Conservation (phyloP, 176 grass and related monocot genomes). For the Tillandsia leiboldiana region DNA sequence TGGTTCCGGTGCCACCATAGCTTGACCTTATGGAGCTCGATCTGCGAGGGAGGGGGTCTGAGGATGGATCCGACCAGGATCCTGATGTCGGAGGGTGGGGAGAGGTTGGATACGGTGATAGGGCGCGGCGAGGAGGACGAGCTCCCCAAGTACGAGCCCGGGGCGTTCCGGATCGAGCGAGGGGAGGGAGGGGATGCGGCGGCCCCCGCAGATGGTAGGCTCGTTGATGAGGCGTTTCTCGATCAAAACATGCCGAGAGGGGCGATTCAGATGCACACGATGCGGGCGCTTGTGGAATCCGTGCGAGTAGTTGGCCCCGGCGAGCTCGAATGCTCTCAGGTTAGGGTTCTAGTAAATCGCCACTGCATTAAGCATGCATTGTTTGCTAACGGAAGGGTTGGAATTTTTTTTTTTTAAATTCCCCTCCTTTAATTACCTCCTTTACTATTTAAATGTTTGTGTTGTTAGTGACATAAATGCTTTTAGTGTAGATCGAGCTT, state of each 20-base stretch:
- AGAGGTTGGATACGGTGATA: slow-evolving; percentile 62
- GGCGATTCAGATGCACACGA: slow-evolving; percentile 60
- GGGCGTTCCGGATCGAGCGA: slow-evolving; percentile 65
- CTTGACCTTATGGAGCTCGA: slow-evolving; percentile 69
- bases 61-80: slow-evolving; percentile 69
- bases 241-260: slow-evolving; percentile 36
- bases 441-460: no score
- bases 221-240: slow-evolving; percentile 50
- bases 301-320: slow-evolving; percentile 46
- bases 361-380: not conserved
- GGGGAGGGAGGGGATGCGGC: slow-evolving; percentile 1
- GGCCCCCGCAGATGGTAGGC: slow-evolving; percentile 16
- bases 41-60: slow-evolving; percentile 75
- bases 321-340: slow-evolving; percentile 71
- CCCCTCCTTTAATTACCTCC: not conserved
- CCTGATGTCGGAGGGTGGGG: slow-evolving; percentile 76
- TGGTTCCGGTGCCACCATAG: slow-evolving; percentile 91
- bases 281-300: slow-evolving; percentile 68
- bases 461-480: no score
- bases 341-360: slow-evolving; percentile 13
- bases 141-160: slow-evolving; percentile 57
- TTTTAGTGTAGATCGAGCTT: no score
- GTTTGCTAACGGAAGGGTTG: no score
- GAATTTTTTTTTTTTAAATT: not conserved
- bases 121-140: slow-evolving; percentile 80